Evolutionary conservation across 2,329 filamentous ascomycete genomes (phyloP).

Genomic region (Colletotrichum sp.): DNA sequence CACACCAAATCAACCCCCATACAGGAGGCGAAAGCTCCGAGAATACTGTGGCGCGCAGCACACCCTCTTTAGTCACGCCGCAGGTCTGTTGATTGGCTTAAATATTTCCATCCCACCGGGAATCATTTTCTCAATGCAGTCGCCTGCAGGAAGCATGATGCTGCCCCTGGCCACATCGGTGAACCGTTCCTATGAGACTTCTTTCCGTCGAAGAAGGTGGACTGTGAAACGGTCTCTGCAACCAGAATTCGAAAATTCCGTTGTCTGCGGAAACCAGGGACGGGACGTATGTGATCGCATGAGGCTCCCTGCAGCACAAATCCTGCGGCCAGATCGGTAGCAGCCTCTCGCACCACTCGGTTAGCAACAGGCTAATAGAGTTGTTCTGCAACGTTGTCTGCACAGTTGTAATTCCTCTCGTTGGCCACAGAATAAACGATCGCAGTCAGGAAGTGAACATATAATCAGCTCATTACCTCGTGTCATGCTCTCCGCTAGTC

Average conservation of each 20-base stretch:
- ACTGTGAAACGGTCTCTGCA: not conserved
- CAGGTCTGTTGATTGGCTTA: not conserved
- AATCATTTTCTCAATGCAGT: not conserved
- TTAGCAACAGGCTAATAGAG: not conserved
- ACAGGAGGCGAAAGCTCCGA: not conserved
- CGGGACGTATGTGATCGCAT: not conserved
- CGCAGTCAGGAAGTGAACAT: not conserved
- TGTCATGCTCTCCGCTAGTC: not conserved
- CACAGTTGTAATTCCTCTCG: not conserved
- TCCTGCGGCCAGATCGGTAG: not conserved
- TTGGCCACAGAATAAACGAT: too few species aligned
- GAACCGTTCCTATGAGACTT: not conserved
- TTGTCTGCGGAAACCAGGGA: not conserved
- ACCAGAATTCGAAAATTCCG: not conserved
- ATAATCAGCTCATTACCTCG: not conserved
- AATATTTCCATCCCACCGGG: not conserved
- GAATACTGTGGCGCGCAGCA: not conserved
- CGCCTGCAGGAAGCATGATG: not conserved
- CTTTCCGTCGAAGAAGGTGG: not conserved
- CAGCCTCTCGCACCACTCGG: not conserved
- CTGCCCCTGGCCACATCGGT: not conserved
- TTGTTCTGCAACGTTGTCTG: not conserved
- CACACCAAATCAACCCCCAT: not conserved
- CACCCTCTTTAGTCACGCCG: not conserved
- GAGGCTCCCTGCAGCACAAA: not conserved